phyloP scores from a whole-genome alignment of 2,329 filamentous ascomycete genomes.

The Aspergillus novoparasiticus region DNA sequence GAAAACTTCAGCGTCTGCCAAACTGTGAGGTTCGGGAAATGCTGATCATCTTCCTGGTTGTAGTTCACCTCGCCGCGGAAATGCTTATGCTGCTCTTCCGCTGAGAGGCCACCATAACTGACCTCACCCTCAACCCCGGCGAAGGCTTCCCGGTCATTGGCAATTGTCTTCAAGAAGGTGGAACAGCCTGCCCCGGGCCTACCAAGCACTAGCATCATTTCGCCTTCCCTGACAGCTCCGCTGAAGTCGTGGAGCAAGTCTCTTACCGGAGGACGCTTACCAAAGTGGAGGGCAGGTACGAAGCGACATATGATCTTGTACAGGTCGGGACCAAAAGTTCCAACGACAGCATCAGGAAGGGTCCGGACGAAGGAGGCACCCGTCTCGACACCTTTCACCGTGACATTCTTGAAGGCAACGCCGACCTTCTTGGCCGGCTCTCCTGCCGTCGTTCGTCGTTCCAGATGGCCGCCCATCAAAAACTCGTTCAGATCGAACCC shows the following conservation, averaged over 20 bases:
- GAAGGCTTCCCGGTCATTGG: conserved; percentile 69
- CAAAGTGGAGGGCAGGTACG: conserved; percentile 53
- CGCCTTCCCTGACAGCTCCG: conserved; percentile 66
- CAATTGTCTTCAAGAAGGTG: conserved; percentile 75
- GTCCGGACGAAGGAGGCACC: conserved; percentile 71
- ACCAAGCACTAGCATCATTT: conserved; percentile 74
- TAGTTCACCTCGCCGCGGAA: conserved; percentile 79
- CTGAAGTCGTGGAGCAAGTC: conserved; percentile 68
- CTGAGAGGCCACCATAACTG: conserved; percentile 70
- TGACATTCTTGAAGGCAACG: conserved; percentile 74
- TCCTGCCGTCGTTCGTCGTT: conserved; percentile 66
- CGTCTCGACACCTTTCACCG: conserved; percentile 70
- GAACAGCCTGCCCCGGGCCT: conserved; percentile 74
- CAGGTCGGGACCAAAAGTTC: conserved; percentile 79
- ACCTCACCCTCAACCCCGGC: conserved; percentile 70
- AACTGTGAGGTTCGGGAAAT: conserved; percentile 73
- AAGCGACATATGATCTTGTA: conserved; percentile 64
- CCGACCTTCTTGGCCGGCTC: conserved; percentile 75
- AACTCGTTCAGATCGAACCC: conserved; percentile 72
- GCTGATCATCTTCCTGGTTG: conserved; percentile 75
- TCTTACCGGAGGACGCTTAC: conserved; percentile 52
- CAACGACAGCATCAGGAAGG: conserved; percentile 71
- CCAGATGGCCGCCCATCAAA: conserved; percentile 73
- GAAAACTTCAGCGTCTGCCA: conserved; percentile 78
- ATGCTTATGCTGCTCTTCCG: conserved; percentile 66